phyloP scores from a whole-genome alignment of 495 filamentous ascomycete species.

The Parmelia sp. region DNA sequence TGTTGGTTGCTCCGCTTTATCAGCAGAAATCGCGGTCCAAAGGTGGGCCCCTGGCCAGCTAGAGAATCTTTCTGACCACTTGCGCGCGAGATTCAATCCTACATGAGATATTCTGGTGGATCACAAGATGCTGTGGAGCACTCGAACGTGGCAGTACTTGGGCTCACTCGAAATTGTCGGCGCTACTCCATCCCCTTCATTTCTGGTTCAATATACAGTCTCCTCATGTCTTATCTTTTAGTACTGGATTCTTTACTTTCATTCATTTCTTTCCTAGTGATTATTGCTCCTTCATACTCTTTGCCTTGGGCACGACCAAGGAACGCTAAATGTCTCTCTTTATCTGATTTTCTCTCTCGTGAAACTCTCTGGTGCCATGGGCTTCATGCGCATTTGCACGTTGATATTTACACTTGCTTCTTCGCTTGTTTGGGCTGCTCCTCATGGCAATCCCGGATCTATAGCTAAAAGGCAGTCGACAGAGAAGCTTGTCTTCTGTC shows the following conservation, averaged over 20 bases:
- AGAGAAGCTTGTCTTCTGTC: slow-evolving; percentile 48
- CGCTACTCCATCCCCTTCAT: background rate
- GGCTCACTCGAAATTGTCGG: background rate
- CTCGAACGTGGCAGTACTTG: background rate
- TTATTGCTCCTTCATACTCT: too few species aligned
- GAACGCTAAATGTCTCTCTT: background rate
- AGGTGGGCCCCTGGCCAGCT: background rate
- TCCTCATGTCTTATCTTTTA: background rate
- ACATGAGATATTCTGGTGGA: background rate
- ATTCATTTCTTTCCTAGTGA: background rate
- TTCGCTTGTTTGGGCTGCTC: background rate
- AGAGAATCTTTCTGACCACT: background rate
- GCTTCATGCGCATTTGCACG: background rate
- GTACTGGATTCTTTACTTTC: background rate
- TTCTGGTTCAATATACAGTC: background rate
- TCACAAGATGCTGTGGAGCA: background rate
- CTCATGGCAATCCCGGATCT: slow-evolving; percentile 4
- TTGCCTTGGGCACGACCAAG: background rate
- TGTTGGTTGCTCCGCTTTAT: background rate
- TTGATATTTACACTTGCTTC: background rate
- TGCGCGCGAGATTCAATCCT: background rate
- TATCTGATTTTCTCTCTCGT: background rate
- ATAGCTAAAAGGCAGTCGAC: slow-evolving; percentile 22
- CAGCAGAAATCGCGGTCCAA: background rate
- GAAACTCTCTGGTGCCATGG: background rate